phyloP scores from a whole-genome alignment of 208 protist species.

The Perkinsela sp. region DNA sequence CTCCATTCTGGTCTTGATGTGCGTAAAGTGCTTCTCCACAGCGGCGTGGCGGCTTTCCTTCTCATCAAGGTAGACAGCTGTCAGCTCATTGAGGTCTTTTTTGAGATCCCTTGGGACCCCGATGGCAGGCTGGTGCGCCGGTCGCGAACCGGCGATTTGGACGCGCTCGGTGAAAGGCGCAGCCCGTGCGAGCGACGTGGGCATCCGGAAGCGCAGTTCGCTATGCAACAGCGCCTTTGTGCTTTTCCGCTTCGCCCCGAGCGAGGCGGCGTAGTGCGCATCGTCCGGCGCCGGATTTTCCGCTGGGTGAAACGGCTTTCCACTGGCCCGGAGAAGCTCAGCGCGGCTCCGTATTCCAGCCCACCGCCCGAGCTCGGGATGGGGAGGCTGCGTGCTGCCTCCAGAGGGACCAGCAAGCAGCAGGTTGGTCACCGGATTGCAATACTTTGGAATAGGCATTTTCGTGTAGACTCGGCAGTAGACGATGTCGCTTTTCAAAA shows the following conservation, averaged over 20 bases:
- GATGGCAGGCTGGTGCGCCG: slow-evolving; percentile 41
- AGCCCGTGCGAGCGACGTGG: neutral
- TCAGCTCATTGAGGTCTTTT: slow-evolving; percentile 29
- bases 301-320: slow-evolving; percentile 14
- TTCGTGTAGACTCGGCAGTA: slow-evolving; percentile 91
- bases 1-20: slow-evolving; percentile 40
- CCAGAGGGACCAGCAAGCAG: slow-evolving; percentile 6
- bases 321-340: slow-evolving; percentile 35
- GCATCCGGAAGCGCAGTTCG: slow-evolving; percentile 2
- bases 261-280: slow-evolving; percentile 38
- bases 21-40: slow-evolving; percentile 27
- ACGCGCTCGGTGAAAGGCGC: slow-evolving; percentile 9
- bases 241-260: slow-evolving; percentile 16
- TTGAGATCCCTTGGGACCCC: slow-evolving; percentile 17
- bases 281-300: slow-evolving; percentile 41
- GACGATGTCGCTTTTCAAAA: slow-evolving; percentile 91
- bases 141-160: slow-evolving; percentile 17
- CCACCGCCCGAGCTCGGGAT: slow-evolving; percentile 17
- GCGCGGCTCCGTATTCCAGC: slow-evolving; percentile 48
- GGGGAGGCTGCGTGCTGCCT: no score
- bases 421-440: slow-evolving; percentile 74
- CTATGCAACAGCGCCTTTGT: slow-evolving; percentile 4
- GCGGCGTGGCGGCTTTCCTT: slow-evolving; percentile 42
- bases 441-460: slow-evolving; percentile 75
- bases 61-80: slow-evolving; percentile 28